phyloP scores from a whole-genome alignment of 192 early-diverging fungal species.

The Gonapodya sp. region DNA sequence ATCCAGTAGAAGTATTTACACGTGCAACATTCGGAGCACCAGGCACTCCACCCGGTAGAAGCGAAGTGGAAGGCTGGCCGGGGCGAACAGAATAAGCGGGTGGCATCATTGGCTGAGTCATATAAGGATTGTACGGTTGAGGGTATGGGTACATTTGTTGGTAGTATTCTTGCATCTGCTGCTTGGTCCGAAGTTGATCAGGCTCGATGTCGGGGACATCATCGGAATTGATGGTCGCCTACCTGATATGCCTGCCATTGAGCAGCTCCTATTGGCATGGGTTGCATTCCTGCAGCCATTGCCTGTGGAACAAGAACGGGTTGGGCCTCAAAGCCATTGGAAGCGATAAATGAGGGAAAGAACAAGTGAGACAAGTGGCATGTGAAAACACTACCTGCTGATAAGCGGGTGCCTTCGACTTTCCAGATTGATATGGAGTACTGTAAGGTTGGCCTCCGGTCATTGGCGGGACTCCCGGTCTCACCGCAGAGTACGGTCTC shows the following conservation, averaged over 20 bases:
- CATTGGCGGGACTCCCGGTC: neutral
- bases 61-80: neutral
- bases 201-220: no score
- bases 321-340: neutral
- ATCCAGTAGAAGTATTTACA: neutral
- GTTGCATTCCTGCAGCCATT: neutral
- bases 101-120: neutral
- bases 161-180: neutral
- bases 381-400: neutral
- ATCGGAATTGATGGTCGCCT: no score
- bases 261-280: neutral
- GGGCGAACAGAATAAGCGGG: neutral
- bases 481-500: neutral
- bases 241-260: neutral
- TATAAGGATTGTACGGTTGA: neutral
- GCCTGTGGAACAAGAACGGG: neutral
- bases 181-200: no score
- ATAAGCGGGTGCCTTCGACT: neutral
- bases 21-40: neutral
- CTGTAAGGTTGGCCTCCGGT: neutral
- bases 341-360: no score
- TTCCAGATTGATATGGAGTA: neutral
- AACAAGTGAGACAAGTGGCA: no score
- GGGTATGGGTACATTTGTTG: neutral
- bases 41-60: neutral